A percentile compares a stretch with the other conserved stretches of the same genome.
Conservation (phyloP, 164 flowering plant species). For the Paratinospora sagittata region DNA sequence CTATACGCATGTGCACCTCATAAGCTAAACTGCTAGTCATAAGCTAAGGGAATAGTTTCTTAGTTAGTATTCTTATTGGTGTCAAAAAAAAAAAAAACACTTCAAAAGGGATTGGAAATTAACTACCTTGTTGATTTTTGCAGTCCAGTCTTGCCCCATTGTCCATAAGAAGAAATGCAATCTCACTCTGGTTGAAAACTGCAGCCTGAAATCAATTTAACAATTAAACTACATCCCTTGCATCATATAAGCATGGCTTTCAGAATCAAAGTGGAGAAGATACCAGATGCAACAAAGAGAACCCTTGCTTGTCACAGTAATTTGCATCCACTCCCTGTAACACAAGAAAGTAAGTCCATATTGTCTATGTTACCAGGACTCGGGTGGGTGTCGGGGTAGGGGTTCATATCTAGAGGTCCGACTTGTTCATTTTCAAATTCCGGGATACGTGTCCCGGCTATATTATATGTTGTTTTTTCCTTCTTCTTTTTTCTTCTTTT, state of each 20-base stretch:
- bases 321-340: conserved; percentile 93
- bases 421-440: too few relatives aligned
- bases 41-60: too few relatives aligned
- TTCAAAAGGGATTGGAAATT: background rate
- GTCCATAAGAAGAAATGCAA: conserved; percentile 81
- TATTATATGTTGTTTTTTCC: too few relatives aligned
- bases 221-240: background rate
- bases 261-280: conserved; percentile 11
- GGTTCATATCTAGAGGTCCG: too few relatives aligned
- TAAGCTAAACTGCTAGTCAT: too few relatives aligned
- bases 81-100: too few relatives aligned
- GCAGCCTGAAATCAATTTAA: conserved; percentile 60
- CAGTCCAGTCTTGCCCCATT: conserved; percentile 62
- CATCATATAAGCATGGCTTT: background rate
- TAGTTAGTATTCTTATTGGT: too few relatives aligned
- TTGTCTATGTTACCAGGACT: too few relatives aligned
- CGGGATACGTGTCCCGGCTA: too few relatives aligned
- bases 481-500: too few relatives aligned
- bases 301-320: conserved; percentile 87
- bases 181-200: conserved; percentile 82
- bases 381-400: too few relatives aligned
- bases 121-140: conserved; percentile 85
- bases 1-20: background rate
- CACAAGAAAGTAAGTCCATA: conserved; percentile 1
- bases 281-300: conserved; percentile 90